Evolutionary conservation across 2,329 filamentous ascomycete species (phyloP), one percentile per base, ranked within the genome.

Genomic region (Stemphylium lycopersici): DNA sequence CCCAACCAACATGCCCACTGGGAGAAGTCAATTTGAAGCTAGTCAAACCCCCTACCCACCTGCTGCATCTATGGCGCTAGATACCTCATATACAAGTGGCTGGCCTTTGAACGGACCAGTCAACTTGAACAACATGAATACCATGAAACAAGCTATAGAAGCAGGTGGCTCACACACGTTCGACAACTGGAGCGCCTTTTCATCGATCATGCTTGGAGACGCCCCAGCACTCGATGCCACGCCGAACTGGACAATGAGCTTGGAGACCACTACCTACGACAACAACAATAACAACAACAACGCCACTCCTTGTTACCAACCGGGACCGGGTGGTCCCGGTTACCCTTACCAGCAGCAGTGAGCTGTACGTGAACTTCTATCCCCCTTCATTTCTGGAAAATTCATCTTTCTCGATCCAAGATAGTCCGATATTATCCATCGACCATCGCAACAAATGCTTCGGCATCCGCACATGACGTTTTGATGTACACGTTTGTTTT

Each of bases 261-360:
- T 48, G n/a, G 45, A 40, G 26, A 29, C n/a, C 7, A 24, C 37
- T 7, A 48, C 26, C 6, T 48, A 48, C 15, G 45, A 48, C 6
- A 40, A 29, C 26, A 48, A 40, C 7, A 33, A 48, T 13, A 37
- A 48, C 6, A 40, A 29, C 26, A 48, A 40, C 7, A 33, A 2
- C 18, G 33, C 18, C 29, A 48, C 45, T 33, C 6, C 45, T 6
- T 48, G 24, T 32, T 48, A 40, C 12, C 26, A 26, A 6, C 29
- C 45, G 8, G 37, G 45, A 24, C n/a, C n/a, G n/a, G 18, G 36
- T 16, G 45, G 32, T 5, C 26, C 45, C 11, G 32, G n/a, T 40
- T 48, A 40, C 29, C 36, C 29, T 18, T 40, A 48, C 11, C 45
- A 48, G 29, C 45, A 32, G 45, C 37, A 37, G n/a, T 48, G 31